These are phyloP conservation scores for Clavispora phyllophila DNA, from an alignment of 805 yeast genomes.

Conservation along the genomic window DNA sequence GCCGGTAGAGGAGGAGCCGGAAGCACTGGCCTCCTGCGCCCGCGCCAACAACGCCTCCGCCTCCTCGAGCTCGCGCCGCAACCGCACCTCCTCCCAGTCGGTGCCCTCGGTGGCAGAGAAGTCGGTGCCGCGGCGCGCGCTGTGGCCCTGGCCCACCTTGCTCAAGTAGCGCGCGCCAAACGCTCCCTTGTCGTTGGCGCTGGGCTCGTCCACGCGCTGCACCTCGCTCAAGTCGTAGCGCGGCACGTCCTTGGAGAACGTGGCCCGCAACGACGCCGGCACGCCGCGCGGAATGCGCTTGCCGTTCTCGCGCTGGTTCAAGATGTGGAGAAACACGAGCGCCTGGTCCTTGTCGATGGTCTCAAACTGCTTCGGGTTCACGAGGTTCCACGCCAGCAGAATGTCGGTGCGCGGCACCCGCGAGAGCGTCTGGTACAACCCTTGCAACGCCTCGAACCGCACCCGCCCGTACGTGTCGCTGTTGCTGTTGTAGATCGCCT, in stretches of 20 bases:
- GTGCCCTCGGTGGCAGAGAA: constrained; percentile 69
- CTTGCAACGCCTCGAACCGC: constrained; percentile 63
- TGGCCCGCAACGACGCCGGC: constrained; percentile 88
- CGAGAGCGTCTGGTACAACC: constrained; percentile 60
- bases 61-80: constrained; percentile 72
- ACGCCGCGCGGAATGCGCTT: constrained; percentile 87
- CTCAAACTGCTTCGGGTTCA: constrained; percentile 82
- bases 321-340: constrained; percentile 80
- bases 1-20: too few species aligned
- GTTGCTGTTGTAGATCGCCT: constrained; percentile 67
- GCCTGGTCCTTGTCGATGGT: constrained; percentile 93
- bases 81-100: constrained; percentile 89
- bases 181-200: constrained; percentile 22
- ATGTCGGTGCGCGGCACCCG: constrained; percentile 81
- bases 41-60: constrained; percentile 61
- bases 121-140: constrained; percentile 54
- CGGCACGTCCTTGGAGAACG: constrained; percentile 81
- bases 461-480: constrained; percentile 78
- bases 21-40: constrained; percentile 31
- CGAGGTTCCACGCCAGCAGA: constrained; percentile 89
- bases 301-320: constrained; percentile 84
- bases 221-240: constrained; percentile 52
- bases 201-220: constrained; percentile 11
- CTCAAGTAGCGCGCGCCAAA: constrained; percentile 54
- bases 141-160: constrained; percentile 50